These are phyloP conservation scores for Colletotrichum scovillei DNA, from an alignment of 2,329 filamentous ascomycete genomes.

Conservation along the genomic window DNA sequence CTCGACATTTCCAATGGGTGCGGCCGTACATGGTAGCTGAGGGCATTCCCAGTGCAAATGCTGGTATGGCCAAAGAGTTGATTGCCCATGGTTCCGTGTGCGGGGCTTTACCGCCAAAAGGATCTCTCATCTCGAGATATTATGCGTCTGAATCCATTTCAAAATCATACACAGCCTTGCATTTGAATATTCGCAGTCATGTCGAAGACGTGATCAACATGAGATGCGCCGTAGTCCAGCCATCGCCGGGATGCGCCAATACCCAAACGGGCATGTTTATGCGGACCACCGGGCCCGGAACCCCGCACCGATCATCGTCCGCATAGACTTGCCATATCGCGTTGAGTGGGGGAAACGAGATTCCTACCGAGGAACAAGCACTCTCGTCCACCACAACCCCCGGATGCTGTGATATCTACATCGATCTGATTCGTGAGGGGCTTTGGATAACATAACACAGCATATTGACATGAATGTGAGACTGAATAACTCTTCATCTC, in stretches of 20 bases:
- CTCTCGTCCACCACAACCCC: neutral
- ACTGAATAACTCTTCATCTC: neutral
- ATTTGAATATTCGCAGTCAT: too few species aligned
- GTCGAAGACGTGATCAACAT: neutral
- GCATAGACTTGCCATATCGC: neutral
- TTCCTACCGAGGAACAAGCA: neutral
- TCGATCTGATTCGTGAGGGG: neutral
- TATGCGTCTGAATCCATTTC: too few species aligned
- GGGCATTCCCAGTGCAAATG: too few species aligned
- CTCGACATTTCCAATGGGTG: too few species aligned
- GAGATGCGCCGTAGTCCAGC: neutral
- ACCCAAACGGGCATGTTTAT: constrained; percentile 10
- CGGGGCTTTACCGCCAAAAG: too few species aligned
- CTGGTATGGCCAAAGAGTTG: too few species aligned
- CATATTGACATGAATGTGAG: neutral
- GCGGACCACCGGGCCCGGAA: neutral
- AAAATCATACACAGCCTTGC: too few species aligned
- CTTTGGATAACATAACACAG: neutral
- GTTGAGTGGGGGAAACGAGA: neutral
- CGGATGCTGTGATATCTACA: neutral
- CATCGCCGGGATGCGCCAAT: neutral
- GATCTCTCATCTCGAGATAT: too few species aligned
- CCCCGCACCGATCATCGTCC: neutral
- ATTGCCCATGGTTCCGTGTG: too few species aligned
- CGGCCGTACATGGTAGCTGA: too few species aligned